Evolutionary conservation across 805 yeast species (phyloP).

Genomic region (Metschnikowia matae): DNA sequence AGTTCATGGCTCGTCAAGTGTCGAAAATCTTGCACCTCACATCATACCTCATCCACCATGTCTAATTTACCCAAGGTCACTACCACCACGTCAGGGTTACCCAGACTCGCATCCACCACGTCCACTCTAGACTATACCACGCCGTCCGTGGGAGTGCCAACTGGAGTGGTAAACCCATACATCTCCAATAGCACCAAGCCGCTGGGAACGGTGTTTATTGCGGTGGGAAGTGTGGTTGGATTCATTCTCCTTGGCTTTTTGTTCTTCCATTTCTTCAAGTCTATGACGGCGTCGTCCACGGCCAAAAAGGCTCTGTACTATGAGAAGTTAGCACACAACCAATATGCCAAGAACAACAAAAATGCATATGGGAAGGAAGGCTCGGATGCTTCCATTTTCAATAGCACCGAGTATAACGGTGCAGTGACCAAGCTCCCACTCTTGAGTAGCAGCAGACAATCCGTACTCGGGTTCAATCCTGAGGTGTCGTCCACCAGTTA

Average conservation of each 20-base stretch:
- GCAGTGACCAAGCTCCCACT: slow-evolving; percentile 35
- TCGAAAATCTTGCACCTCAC: not conserved
- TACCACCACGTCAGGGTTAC: slow-evolving; percentile 10
- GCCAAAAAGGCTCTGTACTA: slow-evolving; percentile 44
- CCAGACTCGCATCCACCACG: slow-evolving; percentile 10
- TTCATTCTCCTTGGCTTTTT: slow-evolving; percentile 50
- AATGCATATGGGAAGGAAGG: slow-evolving; percentile 24
- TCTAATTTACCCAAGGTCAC: not conserved
- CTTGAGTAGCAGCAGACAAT: slow-evolving; percentile 18
- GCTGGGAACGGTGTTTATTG: slow-evolving; percentile 78
- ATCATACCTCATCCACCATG: not conserved
- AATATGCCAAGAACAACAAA: slow-evolving; percentile 27
- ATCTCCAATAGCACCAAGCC: slow-evolving; percentile 50
- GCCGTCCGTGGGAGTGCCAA: slow-evolving; percentile 55
- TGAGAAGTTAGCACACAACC: slow-evolving; percentile 32
- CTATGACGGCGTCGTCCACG: slow-evolving; percentile 45
- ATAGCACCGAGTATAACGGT: slow-evolving; percentile 14
- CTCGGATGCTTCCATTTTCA: slow-evolving; percentile 1
- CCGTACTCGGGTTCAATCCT: slow-evolving; percentile 12
- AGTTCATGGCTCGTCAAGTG: not conserved
- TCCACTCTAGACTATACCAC: slow-evolving; percentile 32
- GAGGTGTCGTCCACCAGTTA: slow-evolving; percentile 28
- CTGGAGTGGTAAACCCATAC: slow-evolving; percentile 60
- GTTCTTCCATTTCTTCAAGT: slow-evolving; percentile 49
- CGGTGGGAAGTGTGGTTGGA: slow-evolving; percentile 68